These are phyloP conservation scores for Paraconiothyrium brasiliense DNA, from an alignment of 2,329 filamentous ascomycete genomes.

Conservation along the genomic window DNA sequence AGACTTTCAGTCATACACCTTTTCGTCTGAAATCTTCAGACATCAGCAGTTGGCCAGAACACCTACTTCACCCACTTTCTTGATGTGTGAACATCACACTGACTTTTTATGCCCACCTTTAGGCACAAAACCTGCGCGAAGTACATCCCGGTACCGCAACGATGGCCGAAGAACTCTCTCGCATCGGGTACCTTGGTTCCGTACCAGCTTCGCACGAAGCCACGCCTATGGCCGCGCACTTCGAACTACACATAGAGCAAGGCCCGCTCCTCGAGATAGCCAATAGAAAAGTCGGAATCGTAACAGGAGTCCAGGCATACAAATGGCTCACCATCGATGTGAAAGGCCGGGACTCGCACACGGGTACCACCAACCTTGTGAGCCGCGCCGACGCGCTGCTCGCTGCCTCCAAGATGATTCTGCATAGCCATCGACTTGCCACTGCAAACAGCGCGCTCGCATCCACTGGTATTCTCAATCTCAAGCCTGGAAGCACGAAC, in stretches of 20 bases:
- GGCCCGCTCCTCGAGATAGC: constrained; percentile 76
- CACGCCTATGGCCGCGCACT: constrained; percentile 77
- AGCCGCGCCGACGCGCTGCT: constrained; percentile 75
- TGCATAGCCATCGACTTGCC: constrained; percentile 71
- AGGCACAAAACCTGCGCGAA: constrained; percentile 68
- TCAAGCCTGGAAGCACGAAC: constrained; percentile 75
- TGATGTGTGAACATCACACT: no score
- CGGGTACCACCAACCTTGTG: constrained; percentile 75
- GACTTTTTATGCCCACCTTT: no score
- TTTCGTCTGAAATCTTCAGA: no score
- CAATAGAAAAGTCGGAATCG: constrained; percentile 72
- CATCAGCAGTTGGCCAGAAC: no score
- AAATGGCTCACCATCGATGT: constrained; percentile 76
- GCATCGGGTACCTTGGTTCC: constrained; percentile 75
- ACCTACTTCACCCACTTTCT: no score
- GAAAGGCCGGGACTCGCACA: constrained; percentile 74
- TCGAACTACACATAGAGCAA: constrained; percentile 88
- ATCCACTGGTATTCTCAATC: constrained; percentile 73
- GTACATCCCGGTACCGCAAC: constrained; percentile 69
- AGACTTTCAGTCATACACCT: no score
- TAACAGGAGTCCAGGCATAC: constrained; percentile 78
- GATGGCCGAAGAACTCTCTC: constrained; percentile 73
- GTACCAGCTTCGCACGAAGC: constrained; percentile 65
- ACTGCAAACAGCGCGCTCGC: constrained; percentile 68
- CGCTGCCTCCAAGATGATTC: constrained; percentile 72